A percentile compares a stretch with the other conserved stretches of the same genome.
phyloP scores from a whole-genome alignment of 2,329 filamentous ascomycete genomes.

The Verticillium longisporum region DNA sequence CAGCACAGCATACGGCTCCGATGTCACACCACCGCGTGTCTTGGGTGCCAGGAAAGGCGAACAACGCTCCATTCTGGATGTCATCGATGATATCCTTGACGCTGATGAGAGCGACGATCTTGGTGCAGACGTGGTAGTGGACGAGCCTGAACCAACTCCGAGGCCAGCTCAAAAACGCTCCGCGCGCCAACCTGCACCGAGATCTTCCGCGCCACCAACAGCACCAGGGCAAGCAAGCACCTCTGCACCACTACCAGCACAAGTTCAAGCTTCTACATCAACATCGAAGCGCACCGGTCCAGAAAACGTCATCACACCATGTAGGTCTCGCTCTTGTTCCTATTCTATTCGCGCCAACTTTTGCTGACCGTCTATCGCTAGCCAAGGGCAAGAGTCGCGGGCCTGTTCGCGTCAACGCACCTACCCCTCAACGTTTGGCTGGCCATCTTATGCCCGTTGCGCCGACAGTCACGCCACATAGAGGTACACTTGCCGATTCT shows the following conservation, averaged over 20 bases:
- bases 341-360: not conserved
- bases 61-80: slow-evolving; percentile 11
- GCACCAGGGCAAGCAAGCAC: too few relatives aligned
- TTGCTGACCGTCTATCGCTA: not conserved
- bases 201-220: not conserved
- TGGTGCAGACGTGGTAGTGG: not conserved
- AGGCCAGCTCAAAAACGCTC: not conserved
- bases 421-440: not conserved
- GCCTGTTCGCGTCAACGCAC: not conserved
- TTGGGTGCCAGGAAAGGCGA: slow-evolving; percentile 14
- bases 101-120: not conserved
- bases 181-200: not conserved
- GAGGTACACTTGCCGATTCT: too few relatives aligned
- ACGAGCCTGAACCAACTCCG: not conserved
- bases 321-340: not conserved
- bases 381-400: not conserved
- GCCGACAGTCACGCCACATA: not conserved
- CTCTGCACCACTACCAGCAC: not conserved
- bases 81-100: slow-evolving; percentile 12
- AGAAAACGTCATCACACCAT: not conserved
- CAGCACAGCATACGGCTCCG: slow-evolving; percentile 15
- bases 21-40: slow-evolving; percentile 2
- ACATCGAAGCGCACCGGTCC: not conserved
- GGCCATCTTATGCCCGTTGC: not conserved
- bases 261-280: not conserved